Evolutionary conservation across 768 basidiomycete genomes (phyloP).

Genomic region (Psilocybe tampanensis): DNA sequence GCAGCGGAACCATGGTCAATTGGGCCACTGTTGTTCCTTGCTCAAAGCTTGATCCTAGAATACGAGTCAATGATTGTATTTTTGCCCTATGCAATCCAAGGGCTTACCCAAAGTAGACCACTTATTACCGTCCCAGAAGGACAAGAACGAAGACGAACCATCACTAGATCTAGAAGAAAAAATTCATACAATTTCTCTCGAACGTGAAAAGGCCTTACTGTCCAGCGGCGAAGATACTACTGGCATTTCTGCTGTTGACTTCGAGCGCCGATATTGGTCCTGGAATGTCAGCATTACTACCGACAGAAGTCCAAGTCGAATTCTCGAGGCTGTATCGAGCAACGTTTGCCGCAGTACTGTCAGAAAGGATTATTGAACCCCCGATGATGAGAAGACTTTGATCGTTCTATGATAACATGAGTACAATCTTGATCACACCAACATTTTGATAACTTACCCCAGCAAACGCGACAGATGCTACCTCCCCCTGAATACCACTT

Average conservation of each 20-base stretch:
- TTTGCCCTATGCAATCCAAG: background rate
- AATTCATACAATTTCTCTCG: background rate
- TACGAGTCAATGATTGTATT: conserved; percentile 1
- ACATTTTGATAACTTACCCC: conserved; percentile 57
- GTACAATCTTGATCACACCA: conserved; percentile 1
- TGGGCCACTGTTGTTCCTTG: conserved; percentile 72
- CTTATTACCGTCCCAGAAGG: conserved; percentile 79
- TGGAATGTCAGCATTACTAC: conserved; percentile 62
- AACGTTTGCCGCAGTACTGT: conserved; percentile 69
- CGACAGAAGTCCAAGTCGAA: conserved; percentile 72
- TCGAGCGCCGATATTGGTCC: conserved; percentile 91
- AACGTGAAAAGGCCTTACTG: conserved; percentile 46
- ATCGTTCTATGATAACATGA: conserved; percentile 47
- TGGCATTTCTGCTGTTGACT: conserved; percentile 77
- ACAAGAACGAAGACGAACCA: conserved; percentile 69
- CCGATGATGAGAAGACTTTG: conserved; percentile 75
- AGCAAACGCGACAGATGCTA: conserved; percentile 76
- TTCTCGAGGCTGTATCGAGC: conserved; percentile 74
- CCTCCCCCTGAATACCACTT: conserved; percentile 78
- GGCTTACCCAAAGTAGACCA: conserved; percentile 72
- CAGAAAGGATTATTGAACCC: conserved; percentile 73
- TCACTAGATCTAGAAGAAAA: conserved; percentile 47
- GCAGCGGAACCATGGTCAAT: conserved; percentile 88
- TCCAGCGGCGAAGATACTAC: conserved; percentile 91
- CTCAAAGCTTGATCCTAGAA: conserved; percentile 55